These are phyloP conservation scores for Ustilago loliicola DNA, from an alignment of 1,284 basidiomycete species.

Conservation along the genomic window DNA sequence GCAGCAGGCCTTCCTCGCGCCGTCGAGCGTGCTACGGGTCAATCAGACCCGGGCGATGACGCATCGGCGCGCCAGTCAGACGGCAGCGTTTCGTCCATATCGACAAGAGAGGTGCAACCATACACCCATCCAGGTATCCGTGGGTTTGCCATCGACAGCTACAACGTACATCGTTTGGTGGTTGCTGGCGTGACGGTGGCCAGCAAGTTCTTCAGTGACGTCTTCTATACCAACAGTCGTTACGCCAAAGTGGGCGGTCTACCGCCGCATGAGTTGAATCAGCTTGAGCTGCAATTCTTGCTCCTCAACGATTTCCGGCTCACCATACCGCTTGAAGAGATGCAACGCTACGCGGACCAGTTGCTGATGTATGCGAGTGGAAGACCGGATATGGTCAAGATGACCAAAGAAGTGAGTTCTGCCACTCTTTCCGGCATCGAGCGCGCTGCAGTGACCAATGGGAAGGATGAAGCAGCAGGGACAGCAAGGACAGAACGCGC, in stretches of 20 bases:
- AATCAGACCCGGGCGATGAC: conserved; percentile 5
- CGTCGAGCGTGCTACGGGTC: conserved; percentile 32
- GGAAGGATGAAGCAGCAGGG: not conserved
- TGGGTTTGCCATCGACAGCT: conserved; percentile 94
- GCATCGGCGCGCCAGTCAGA: conserved; percentile 17
- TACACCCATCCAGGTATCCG: conserved; percentile 70
- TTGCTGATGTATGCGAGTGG: conserved; percentile 75
- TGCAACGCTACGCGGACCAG: conserved; percentile 94
- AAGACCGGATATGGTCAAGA: conserved; percentile 36
- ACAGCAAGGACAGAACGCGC: not conserved
- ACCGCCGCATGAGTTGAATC: conserved; percentile 92
- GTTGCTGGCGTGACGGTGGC: conserved; percentile 98
- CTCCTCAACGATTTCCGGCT: conserved; percentile 94
- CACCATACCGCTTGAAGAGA: conserved; percentile 87
- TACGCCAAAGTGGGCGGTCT: conserved; percentile 98
- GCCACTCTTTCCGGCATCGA: not conserved
- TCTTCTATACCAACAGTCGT: conserved; percentile 99
- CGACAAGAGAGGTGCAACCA: conserved; percentile 11
- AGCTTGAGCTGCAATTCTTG: conserved; percentile 95
- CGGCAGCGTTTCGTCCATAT: not conserved
- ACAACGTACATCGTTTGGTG: conserved; percentile 94
- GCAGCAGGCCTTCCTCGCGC: conserved; percentile 55
- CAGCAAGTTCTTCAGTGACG: conserved; percentile 98
- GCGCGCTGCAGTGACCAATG: not conserved
- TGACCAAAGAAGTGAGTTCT: conserved; percentile 25